These are phyloP conservation scores for Flaveria bidentis DNA, from an alignment of 129 eudicot genomes.

Conservation along the genomic window DNA sequence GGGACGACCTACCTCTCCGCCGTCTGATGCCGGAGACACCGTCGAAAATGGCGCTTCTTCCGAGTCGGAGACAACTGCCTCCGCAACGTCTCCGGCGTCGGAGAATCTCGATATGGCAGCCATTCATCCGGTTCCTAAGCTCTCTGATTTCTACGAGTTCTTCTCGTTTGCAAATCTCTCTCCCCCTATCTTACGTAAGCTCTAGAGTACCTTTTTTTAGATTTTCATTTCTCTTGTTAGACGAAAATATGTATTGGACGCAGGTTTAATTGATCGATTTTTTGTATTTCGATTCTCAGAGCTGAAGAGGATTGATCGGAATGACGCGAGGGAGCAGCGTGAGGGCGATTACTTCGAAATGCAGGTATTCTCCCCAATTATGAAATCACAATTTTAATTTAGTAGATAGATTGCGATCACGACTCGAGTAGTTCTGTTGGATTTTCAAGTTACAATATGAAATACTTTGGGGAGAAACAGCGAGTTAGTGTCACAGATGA, in stretches of 20 bases:
- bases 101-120: conserved; percentile 85
- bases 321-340: conserved; percentile 50
- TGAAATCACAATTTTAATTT: conserved; percentile 2
- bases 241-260: not conserved
- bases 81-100: conserved; percentile 48
- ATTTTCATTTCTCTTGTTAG: conserved; percentile 7
- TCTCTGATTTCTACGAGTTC: conserved; percentile 89
- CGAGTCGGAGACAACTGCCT: conserved; percentile 36
- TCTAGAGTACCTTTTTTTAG: not conserved
- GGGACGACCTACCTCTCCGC: conserved; percentile 41
- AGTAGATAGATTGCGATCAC: no score
- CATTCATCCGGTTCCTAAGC: conserved; percentile 92
- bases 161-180: conserved; percentile 83
- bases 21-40: conserved; percentile 44
- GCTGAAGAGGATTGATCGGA: conserved; percentile 63
- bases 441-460: not conserved
- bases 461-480: not conserved
- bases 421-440: no score
- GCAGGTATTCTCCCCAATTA: conserved; percentile 59
- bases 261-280: not conserved
- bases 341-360: conserved; percentile 85
- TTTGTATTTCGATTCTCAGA: conserved; percentile 39
- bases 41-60: conserved; percentile 35
- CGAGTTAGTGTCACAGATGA: not conserved
- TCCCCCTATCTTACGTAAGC: conserved; percentile 81